Conservation (phyloP, 495 filamentous ascomycete species). For the Sordaria brevicollis region DNA sequence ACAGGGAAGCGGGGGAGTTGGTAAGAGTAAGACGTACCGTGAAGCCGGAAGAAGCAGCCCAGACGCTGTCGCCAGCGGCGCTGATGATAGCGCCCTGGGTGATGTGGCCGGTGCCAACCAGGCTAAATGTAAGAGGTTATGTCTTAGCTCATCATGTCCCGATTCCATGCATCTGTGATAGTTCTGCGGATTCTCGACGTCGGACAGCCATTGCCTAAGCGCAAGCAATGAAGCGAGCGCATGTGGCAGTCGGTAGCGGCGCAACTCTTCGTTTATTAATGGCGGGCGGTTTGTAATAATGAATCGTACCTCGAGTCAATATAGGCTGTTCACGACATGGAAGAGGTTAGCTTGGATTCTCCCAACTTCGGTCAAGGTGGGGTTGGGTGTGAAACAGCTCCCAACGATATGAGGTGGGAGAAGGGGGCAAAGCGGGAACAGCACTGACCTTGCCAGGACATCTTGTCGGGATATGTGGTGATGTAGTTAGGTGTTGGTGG, state of each 20-base stretch:
- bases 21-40: constrained; percentile 42
- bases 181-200: not conserved
- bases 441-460: constrained; percentile 49
- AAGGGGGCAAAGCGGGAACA: not conserved
- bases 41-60: constrained; percentile 66
- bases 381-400: constrained; percentile 11
- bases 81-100: constrained; percentile 85
- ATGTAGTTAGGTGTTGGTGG: not conserved
- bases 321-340: constrained; percentile 28
- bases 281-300: not conserved
- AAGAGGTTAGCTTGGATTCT: constrained; percentile 24
- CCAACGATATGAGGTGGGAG: not conserved
- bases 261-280: not conserved
- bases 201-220: not conserved
- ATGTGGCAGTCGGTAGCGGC: not conserved
- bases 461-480: constrained; percentile 23
- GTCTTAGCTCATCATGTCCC: not conserved
- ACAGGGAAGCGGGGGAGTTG: not conserved
- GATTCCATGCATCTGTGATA: not conserved
- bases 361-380: constrained; percentile 20
- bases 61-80: constrained; percentile 67
- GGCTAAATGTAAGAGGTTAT: constrained; percentile 35
- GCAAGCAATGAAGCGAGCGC: not conserved
- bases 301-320: constrained; percentile 37
- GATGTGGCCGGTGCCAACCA: constrained; percentile 73